Percentiles rank a stretch among this genome's conserved stretches.
These are phyloP conservation scores for Phaeophleospora eucalypticola DNA, from an alignment of 2,329 filamentous ascomycete species.

Conservation along the genomic window DNA sequence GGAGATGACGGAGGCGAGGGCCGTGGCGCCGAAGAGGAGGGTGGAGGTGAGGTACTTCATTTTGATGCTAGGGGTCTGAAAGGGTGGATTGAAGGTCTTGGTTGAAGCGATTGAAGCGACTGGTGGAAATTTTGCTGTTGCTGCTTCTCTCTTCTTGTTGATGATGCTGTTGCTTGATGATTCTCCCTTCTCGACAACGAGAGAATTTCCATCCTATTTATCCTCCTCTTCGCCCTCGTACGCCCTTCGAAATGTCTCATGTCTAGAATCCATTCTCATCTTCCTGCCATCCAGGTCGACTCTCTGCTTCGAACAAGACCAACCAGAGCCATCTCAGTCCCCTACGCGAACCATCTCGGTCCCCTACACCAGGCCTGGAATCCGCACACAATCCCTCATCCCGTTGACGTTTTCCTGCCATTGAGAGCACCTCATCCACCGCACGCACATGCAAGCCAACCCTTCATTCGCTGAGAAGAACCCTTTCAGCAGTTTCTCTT, in stretches of 20 bases:
- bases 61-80: not conserved
- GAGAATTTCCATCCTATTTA: not conserved
- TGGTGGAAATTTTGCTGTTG: not conserved
- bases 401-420: not conserved
- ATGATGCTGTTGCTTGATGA: not conserved
- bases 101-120: not conserved
- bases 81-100: not conserved
- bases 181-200: too few species aligned
- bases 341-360: too few species aligned
- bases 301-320: not conserved
- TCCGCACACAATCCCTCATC: too few species aligned
- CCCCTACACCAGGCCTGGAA: too few species aligned
- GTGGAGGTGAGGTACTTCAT: not conserved
- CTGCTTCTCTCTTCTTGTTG: not conserved
- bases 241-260: not conserved
- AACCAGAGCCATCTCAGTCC: not conserved
- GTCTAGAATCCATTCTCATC: not conserved
- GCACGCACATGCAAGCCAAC: not conserved
- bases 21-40: not conserved
- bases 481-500: not conserved
- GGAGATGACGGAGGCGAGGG: not conserved
- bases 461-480: not conserved
- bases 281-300: not conserved
- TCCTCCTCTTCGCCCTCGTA: not conserved
- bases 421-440: not conserved